Conservation (phyloP, 768 basidiomycete species). For the Calocybe indica region DNA sequence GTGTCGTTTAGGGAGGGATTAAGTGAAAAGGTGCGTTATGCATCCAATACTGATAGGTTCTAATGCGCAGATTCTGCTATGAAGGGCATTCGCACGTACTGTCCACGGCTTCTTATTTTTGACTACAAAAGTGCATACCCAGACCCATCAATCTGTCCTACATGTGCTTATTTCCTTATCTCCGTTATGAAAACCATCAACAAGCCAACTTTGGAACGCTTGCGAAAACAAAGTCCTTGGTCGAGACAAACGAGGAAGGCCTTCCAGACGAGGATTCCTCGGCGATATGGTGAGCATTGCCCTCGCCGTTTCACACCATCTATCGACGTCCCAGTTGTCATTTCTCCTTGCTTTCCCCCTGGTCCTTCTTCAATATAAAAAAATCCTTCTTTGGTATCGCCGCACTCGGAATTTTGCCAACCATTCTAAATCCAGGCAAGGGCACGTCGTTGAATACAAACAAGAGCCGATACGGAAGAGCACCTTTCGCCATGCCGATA, state of each 20-base stretch:
- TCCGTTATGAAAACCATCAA: too few species aligned
- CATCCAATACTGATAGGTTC: not conserved
- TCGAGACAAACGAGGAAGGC: conserved; percentile 22
- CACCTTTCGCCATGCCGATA: conserved; percentile 40
- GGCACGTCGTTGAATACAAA: conserved; percentile 39
- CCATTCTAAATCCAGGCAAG: conserved; percentile 29
- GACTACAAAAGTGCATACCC: conserved; percentile 54
- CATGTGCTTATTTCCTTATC: not conserved
- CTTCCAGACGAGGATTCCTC: conserved; percentile 7
- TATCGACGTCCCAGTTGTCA: too few species aligned
- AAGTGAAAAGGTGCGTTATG: conserved; percentile 36
- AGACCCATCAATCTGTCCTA: conserved; percentile 2
- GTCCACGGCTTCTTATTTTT: conserved; percentile 61
- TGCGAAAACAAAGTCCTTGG: conserved; percentile 33
- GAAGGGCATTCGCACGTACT: conserved; percentile 44
- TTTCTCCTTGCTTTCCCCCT: too few species aligned
- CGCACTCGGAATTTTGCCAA: too few species aligned
- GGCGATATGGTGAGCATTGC: conserved; percentile 10
- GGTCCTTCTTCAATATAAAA: too few species aligned
- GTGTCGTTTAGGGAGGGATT: conserved; percentile 65
- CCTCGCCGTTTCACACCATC: too few species aligned
- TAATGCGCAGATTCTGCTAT: not conserved
- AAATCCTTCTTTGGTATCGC: too few species aligned
- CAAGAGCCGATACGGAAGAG: conserved; percentile 50
- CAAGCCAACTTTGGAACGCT: conserved; percentile 66